Evolutionary conservation across 371 early-diverging fungal species (phyloP).

Genomic region (Actinomucor elegans): DNA sequence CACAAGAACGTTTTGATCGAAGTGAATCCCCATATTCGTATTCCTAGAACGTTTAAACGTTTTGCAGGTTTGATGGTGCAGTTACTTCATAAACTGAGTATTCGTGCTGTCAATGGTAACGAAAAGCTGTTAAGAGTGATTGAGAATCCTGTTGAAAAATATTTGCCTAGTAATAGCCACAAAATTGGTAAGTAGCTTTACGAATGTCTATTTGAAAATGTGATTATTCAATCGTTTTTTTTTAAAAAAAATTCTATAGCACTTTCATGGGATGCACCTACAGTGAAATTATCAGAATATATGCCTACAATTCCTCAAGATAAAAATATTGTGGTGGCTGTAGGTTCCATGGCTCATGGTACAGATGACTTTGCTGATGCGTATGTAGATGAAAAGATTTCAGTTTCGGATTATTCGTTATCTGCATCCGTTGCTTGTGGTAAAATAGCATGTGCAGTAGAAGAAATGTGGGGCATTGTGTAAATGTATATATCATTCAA

Average conservation of each 20-base stretch:
- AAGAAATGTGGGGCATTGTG: conserved; percentile 85
- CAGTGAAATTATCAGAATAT: conserved; percentile 82
- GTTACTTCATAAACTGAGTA: conserved; percentile 94
- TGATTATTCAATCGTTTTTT: too few relatives aligned
- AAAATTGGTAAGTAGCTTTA: conserved; percentile 84
- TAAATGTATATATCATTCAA: conserved; percentile 43
- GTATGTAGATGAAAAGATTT: conserved; percentile 95
- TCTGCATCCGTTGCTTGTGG: conserved; percentile 95
- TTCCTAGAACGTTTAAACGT: conserved; percentile 97
- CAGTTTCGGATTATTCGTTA: conserved; percentile 92
- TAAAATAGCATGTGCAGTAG: conserved; percentile 85
- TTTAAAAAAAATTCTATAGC: conserved; percentile 48
- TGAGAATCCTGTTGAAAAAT: conserved; percentile 94
- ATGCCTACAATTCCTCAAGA: conserved; percentile 78
- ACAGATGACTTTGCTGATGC: conserved; percentile 91
- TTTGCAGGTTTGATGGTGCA: conserved; percentile 98
- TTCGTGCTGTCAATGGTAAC: conserved; percentile 87
- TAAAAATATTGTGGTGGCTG: conserved; percentile 83
- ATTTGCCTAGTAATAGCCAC: conserved; percentile 87
- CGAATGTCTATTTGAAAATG: too few relatives aligned
- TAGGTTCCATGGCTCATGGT: conserved; percentile 98
- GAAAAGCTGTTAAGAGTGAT: conserved; percentile 95
- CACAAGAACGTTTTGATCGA: conserved; percentile 94
- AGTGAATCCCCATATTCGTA: conserved; percentile 95
- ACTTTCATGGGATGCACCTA: conserved; percentile 90